Conservation (phyloP, 2,329 filamentous ascomycete genomes). For the Aphanoascus verrucosus region DNA sequence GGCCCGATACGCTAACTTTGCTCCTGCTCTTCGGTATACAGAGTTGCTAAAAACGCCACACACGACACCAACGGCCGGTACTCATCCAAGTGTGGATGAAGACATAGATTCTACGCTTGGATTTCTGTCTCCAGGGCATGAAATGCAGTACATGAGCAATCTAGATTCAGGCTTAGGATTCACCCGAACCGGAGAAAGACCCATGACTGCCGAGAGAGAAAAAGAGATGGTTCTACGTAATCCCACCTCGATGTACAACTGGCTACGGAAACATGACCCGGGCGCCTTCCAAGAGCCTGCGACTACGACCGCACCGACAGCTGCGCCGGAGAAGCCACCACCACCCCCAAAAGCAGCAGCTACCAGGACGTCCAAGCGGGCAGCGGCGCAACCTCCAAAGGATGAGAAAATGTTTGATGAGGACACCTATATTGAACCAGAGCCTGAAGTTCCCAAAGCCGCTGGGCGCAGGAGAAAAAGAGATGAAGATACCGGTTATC, state of each 20-base stretch:
- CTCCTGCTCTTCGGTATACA: constrained; percentile 27
- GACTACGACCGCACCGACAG: constrained; percentile 39
- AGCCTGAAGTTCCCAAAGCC: constrained; percentile 1
- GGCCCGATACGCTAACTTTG: constrained; percentile 31
- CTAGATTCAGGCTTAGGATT: constrained; percentile 41
- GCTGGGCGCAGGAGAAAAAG: constrained; percentile 38
- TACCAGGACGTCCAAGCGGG: constrained; percentile 34
- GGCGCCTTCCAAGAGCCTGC: constrained; percentile 75
- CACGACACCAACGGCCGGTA: constrained; percentile 18
- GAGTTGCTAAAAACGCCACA: constrained; percentile 27
- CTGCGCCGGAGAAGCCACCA: constrained; percentile 32
- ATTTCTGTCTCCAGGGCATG: constrained; percentile 36
- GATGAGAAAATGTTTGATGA: constrained; percentile 37
- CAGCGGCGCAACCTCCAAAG: constrained; percentile 28
- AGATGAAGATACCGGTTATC: constrained; percentile 39
- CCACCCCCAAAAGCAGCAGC: constrained; percentile 30
- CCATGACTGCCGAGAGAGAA: constrained; percentile 42
- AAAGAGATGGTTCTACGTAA: constrained; percentile 56
- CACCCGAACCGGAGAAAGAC: constrained; percentile 37
- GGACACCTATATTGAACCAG: constrained; percentile 31
- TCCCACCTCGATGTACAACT: constrained; percentile 88
- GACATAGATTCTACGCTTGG: constrained; percentile 29
- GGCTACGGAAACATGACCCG: constrained; percentile 76
- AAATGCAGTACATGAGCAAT: constrained; percentile 34
- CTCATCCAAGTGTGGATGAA: constrained; percentile 15